Percentiles rank a stretch among this genome's conserved stretches.
Evolutionary conservation across 2,329 filamentous ascomycete species (phyloP).

Genomic region (Colletotrichum neosansevieriae): DNA sequence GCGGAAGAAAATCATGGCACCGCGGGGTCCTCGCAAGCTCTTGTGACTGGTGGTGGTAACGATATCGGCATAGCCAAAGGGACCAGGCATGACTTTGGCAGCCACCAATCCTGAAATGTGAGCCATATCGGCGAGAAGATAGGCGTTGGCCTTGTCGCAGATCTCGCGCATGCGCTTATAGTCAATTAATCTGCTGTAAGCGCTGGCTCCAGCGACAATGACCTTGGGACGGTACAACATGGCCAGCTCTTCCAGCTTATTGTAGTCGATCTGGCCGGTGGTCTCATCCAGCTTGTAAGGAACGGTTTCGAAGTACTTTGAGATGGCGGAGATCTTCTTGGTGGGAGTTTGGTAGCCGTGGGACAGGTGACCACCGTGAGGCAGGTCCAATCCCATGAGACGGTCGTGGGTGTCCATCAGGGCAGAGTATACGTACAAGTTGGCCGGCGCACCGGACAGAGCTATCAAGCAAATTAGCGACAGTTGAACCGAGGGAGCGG

Average conservation of each 20-base stretch:
- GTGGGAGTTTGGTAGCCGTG: slow-evolving; percentile 97
- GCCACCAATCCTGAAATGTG: slow-evolving; percentile 96
- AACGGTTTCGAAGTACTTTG: slow-evolving; percentile 98
- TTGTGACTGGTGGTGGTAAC: slow-evolving; percentile 99
- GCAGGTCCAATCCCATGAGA: slow-evolving; percentile 96
- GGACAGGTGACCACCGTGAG: slow-evolving; percentile 94
- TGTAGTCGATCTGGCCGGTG: slow-evolving; percentile 96
- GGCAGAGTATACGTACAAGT: slow-evolving; percentile 95
- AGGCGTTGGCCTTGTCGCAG: slow-evolving; percentile 90
- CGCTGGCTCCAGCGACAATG: slow-evolving; percentile 93
- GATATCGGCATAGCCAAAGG: slow-evolving; percentile 90
- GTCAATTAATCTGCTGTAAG: slow-evolving; percentile 96
- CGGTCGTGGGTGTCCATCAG: slow-evolving; percentile 93
- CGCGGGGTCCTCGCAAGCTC: slow-evolving; percentile 92
- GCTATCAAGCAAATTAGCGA: slow-evolving; percentile 60
- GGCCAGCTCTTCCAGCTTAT: slow-evolving; percentile 88
- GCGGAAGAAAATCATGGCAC: slow-evolving; percentile 98
- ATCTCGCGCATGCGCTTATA: slow-evolving; percentile 93
- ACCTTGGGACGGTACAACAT: slow-evolving; percentile 94
- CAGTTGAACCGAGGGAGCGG: not conserved
- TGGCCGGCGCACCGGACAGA: slow-evolving; percentile 79
- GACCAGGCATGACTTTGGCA: slow-evolving; percentile 89
- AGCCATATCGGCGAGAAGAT: slow-evolving; percentile 95
- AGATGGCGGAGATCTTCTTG: slow-evolving; percentile 97
- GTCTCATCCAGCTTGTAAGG: slow-evolving; percentile 92